Conservation (phyloP, 2,329 filamentous ascomycete species). For the Aspergillus melleus region DNA sequence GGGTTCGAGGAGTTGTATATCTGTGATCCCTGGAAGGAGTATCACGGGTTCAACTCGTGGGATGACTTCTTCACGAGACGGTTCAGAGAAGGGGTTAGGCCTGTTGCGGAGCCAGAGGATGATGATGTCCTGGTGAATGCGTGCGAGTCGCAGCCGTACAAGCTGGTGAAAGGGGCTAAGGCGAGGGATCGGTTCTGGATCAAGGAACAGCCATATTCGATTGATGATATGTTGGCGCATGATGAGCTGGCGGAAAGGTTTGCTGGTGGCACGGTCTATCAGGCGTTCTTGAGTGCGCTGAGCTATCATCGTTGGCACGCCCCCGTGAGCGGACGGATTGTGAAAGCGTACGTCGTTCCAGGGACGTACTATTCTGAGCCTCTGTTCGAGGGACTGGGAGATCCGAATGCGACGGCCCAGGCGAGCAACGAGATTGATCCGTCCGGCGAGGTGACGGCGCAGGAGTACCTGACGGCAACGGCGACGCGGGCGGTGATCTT, state of each 20-base stretch:
- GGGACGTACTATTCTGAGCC: constrained; percentile 70
- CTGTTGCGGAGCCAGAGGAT: constrained; percentile 56
- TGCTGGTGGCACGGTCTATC: constrained; percentile 65
- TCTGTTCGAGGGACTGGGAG: constrained; percentile 49
- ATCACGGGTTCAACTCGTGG: constrained; percentile 64
- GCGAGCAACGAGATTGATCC: no score
- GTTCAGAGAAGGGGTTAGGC: constrained; percentile 56
- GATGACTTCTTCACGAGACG: constrained; percentile 68
- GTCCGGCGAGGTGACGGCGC: constrained; percentile 40
- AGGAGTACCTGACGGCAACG: constrained; percentile 67
- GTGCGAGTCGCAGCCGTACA: constrained; percentile 64
- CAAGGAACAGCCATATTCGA: constrained; percentile 68
- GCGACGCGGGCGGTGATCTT: constrained; percentile 70
- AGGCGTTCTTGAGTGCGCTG: constrained; percentile 67
- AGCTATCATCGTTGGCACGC: constrained; percentile 73
- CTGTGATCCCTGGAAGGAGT: constrained; percentile 17
- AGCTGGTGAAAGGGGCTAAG: constrained; percentile 52
- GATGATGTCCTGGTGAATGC: constrained; percentile 59
- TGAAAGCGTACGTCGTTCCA: constrained; percentile 57
- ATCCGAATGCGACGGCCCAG: constrained; percentile 1
- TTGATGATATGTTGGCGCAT: constrained; percentile 62
- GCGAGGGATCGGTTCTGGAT: constrained; percentile 65
- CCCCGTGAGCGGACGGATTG: constrained; percentile 63
- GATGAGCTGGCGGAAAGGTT: constrained; percentile 56
- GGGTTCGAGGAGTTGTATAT: constrained; percentile 21